Evolutionary conservation across 169 alveolate species (phyloP), one percentile per base, ranked within the genome.

Genomic region (Plasmodium fragile): DNA sequence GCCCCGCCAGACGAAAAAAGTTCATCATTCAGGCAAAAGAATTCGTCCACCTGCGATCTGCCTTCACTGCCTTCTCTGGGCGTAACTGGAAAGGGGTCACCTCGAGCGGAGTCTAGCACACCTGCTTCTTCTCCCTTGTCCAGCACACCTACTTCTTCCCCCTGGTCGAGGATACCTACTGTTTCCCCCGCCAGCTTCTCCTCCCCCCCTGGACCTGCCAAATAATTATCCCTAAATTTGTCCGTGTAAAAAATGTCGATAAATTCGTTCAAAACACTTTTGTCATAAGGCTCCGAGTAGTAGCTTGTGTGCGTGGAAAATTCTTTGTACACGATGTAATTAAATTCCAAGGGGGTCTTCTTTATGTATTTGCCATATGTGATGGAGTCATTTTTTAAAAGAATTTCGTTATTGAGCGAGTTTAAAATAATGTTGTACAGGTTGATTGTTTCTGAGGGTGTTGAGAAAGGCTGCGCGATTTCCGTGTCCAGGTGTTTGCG

Each of bases 381-480:
- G 59, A 85, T 85, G 4, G 93, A 85, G 39, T 85, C 93, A 85
- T 52, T 72, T 22, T 52, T 52, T 16, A 85, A 11, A 41, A 85
- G 43, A 16, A 53, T 18, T 30, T 53, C n/a, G 13, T 85, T 53
- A 18, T 59, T 43, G 45, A 85, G 59, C 25, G 80, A 85, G 5
- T 52, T 85, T 7, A 75, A 34, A 30, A 85, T 72, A 18, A 85
- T 7, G 52, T 85, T 85, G 43, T 85, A 85, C 10, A 85, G 79
- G 70, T 85, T 85, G 8, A 85, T 85, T 30, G 93, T 85, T 53
- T 85, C 93, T 32, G 93, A 85, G 28, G 83, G 85, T 11, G 77
- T 72, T 18, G 93, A 85, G 36, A 3, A 32, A 5, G 41, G 11
- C 8, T 73, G 39, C 28, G 43, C 30, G 1, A 5, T 34, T 22